Conservation (phyloP, 495 filamentous ascomycete genomes). For the Tuber borchii region DNA sequence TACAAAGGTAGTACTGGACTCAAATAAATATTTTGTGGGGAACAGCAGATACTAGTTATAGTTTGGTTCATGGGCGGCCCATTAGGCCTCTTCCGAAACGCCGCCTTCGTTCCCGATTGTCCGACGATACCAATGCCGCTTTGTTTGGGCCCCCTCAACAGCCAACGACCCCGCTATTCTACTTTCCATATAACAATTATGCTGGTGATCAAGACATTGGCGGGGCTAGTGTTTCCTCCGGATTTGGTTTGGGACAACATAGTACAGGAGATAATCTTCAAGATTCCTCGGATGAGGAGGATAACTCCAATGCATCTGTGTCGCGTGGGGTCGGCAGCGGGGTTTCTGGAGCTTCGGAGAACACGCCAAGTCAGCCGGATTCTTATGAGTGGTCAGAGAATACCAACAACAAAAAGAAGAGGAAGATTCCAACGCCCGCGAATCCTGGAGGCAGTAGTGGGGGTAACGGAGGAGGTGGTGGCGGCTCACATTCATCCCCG, state of each 20-base stretch:
- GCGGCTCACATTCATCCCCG: conserved; percentile 43
- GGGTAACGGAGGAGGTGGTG: conserved; percentile 46
- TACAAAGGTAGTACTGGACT: conserved; percentile 34
- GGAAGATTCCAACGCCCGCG: conserved; percentile 87
- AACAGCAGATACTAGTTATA: conserved; percentile 40
- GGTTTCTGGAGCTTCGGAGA: conserved; percentile 22
- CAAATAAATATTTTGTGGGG: conserved; percentile 37
- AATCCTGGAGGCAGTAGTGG: conserved; percentile 44
- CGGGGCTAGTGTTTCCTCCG: conserved; percentile 27
- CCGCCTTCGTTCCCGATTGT: conserved; percentile 73
- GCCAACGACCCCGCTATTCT: conserved; percentile 64
- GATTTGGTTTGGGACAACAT: conserved; percentile 39
- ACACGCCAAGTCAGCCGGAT: conserved; percentile 52
- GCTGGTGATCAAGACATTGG: conserved; percentile 40
- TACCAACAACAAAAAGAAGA: conserved; percentile 98
- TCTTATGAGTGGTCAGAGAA: conserved; percentile 98
- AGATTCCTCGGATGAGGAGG: conserved; percentile 39
- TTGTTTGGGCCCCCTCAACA: conserved; percentile 68
- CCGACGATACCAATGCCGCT: conserved; percentile 76
- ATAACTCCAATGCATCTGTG: conserved; percentile 38
- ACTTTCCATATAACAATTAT: conserved; percentile 56
- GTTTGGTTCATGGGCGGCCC: conserved; percentile 49
- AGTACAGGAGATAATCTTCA: conserved; percentile 29
- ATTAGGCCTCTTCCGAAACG: conserved; percentile 91
- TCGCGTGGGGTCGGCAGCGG: conserved; percentile 41